Evolutionary conservation across 2,329 filamentous ascomycete genomes (phyloP).

Genomic region (Xenosphaeropsis pyriputrescens): DNA sequence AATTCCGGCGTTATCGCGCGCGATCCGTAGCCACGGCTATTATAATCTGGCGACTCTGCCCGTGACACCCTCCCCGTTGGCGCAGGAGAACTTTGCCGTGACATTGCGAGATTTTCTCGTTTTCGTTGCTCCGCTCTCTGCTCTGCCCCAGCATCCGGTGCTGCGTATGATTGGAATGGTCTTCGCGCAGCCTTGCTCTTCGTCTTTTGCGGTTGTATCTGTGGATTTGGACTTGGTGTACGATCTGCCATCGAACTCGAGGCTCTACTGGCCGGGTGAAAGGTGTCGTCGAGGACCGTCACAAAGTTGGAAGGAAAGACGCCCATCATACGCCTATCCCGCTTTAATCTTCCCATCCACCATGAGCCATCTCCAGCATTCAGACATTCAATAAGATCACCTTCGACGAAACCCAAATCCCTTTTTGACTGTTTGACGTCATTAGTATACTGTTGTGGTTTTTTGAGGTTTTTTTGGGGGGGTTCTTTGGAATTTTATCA

Average conservation of each 20-base stretch:
- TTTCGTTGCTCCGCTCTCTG: constrained; percentile 23
- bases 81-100: constrained; percentile 12
- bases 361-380: constrained; percentile 96
- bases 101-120: constrained; percentile 12
- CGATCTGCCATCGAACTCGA: constrained; percentile 30
- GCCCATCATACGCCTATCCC: constrained; percentile 82
- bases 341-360: constrained; percentile 89
- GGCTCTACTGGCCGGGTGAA: constrained; percentile 56
- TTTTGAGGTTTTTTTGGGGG: background rate
- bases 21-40: constrained; percentile 12
- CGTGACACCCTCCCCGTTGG: constrained; percentile 9
- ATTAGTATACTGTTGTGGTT: constrained; percentile 4
- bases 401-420: constrained; percentile 93
- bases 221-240: constrained; percentile 16
- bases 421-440: constrained; percentile 52
- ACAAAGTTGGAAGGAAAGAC: constrained; percentile 97
- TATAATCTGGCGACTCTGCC: constrained; percentile 14
- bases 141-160: constrained; percentile 48
- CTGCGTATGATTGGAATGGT: constrained; percentile 52
- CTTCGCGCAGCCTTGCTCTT: constrained; percentile 49
- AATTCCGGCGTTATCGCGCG: constrained; percentile 19
- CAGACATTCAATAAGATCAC: constrained; percentile 92
- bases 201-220: constrained; percentile 14
- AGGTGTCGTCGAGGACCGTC: constrained; percentile 71
- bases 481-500: background rate